phyloP scores from a whole-genome alignment of 768 basidiomycete genomes.

The Pseudohyphozyma bogoriensis region DNA sequence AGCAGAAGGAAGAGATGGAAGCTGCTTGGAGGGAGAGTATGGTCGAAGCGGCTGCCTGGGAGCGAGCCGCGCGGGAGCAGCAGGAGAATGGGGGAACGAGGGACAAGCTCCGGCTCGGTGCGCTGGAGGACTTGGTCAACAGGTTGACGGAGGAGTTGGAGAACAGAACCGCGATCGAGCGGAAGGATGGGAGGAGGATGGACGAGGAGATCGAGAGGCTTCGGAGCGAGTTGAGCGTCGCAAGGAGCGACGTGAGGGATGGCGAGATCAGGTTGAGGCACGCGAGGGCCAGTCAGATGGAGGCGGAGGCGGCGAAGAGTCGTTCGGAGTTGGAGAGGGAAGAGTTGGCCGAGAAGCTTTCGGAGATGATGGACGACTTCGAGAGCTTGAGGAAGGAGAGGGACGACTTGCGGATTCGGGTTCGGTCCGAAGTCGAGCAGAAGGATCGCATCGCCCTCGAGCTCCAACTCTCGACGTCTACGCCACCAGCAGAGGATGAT shows the following conservation, averaged over 20 bases:
- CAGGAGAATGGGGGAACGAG: background rate
- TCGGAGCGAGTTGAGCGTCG: background rate
- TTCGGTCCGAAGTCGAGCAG: conserved; percentile 1
- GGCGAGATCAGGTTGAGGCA: conserved; percentile 12
- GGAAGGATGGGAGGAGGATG: background rate
- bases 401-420: background rate
- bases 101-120: conserved; percentile 6
- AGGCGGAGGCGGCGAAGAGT: background rate
- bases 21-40: background rate
- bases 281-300: background rate
- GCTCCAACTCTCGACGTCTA: background rate
- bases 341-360: background rate
- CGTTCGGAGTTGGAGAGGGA: background rate
- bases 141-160: conserved; percentile 26
- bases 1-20: conserved; percentile 8
- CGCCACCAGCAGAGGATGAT: background rate
- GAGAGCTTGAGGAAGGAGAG: conserved; percentile 3
- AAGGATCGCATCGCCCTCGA: background rate
- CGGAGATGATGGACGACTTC: background rate
- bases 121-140: conserved; percentile 20
- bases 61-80: background rate
- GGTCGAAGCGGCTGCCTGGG: background rate
- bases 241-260: background rate
- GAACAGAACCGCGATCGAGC: conserved; percentile 7
- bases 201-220: conserved; percentile 8